Conservation (phyloP, 2,329 filamentous ascomycete genomes). For the Arachnomyces sp. region DNA sequence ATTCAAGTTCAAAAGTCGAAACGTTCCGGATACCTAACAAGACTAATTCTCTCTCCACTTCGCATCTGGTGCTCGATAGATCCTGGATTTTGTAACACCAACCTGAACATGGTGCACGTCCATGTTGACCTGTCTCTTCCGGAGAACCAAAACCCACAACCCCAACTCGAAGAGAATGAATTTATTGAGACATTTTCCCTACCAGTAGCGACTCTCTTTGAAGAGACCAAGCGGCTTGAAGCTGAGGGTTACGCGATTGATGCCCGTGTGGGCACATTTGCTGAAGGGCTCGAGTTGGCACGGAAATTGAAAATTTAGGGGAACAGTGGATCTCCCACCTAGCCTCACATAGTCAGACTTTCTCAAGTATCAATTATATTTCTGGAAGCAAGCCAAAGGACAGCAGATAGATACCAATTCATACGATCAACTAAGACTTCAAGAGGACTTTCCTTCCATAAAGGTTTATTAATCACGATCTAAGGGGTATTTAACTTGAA, state of each 20-base stretch:
- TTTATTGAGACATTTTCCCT: constrained; percentile 75
- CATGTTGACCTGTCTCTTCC: constrained; percentile 61
- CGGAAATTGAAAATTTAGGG: constrained; percentile 35
- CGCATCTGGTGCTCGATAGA: constrained; percentile 22
- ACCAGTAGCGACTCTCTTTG: constrained; percentile 57
- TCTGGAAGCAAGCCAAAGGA: too few species aligned
- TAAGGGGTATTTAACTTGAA: too few species aligned
- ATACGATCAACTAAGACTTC: too few species aligned
- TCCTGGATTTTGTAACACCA: constrained; percentile 44
- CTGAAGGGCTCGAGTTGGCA: constrained; percentile 69
- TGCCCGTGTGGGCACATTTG: constrained; percentile 67
- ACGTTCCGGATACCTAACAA: background rate
- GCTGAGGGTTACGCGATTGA: constrained; percentile 69
- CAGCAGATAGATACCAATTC: too few species aligned
- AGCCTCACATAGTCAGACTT: too few species aligned
- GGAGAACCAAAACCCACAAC: constrained; percentile 61
- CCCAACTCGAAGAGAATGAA: constrained; percentile 68
- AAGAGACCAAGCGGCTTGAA: constrained; percentile 60
- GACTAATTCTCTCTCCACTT: background rate
- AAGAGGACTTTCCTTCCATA: too few species aligned
- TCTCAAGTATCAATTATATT: too few species aligned
- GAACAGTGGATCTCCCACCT: too few species aligned
- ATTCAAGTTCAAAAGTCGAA: background rate
- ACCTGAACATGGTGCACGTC: constrained; percentile 57
- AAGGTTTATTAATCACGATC: too few species aligned